Base-by-base conservation (phyloP, 2,329 filamentous ascomycete species). In the Nectriaceae sp. region DNA sequence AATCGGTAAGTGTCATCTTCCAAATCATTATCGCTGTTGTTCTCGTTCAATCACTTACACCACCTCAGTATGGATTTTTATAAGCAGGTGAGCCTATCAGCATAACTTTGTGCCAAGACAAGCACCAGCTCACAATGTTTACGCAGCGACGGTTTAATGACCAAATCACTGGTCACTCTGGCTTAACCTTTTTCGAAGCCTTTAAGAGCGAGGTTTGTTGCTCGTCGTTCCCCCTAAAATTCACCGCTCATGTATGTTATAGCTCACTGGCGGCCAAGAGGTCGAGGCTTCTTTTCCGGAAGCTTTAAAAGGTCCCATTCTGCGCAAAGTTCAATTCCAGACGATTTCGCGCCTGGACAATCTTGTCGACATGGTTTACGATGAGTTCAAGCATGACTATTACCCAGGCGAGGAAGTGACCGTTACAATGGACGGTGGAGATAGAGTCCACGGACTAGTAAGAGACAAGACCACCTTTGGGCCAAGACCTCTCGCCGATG, bases 221-320 rank as follows among this genome's bases (percentile, higher is more conserved):
- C 19, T 24, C 33, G 4, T 19, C n/a, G 19, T 31, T 31, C 26
- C 36, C 16, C 42, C 11, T 18, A 29, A 36, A 35, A 41, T 59
- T 63, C 31, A 59, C 50, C 40, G 15, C 42, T 44, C 37, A 39
- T n/a, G n/a, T n/a, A n/a, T n/a, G n/a, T n/a, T n/a, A n/a, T 64
- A 91, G 88, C 81, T 83, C 62, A 82, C 86, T 56, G 91, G 91
- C 56, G 91, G 90, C 40, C 84, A 86, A 68, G 90, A 96, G 70
- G 90, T 97, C 50, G 91, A 97, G 60, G 89, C 88, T 65, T 84
- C 89, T 31, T 97, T 99, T 60, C 94, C 94, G 16, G 91, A 96
- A 69, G 84, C 89, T 31, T 77, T 99, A 52, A 95, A 95, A 65
- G 90, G 90, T 40, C 94, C 93, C 11, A 89, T 99, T 42, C 75